These are phyloP conservation scores for Tanacetum coccineum DNA, from an alignment of 129 eudicot species.

Conservation along the genomic window DNA sequence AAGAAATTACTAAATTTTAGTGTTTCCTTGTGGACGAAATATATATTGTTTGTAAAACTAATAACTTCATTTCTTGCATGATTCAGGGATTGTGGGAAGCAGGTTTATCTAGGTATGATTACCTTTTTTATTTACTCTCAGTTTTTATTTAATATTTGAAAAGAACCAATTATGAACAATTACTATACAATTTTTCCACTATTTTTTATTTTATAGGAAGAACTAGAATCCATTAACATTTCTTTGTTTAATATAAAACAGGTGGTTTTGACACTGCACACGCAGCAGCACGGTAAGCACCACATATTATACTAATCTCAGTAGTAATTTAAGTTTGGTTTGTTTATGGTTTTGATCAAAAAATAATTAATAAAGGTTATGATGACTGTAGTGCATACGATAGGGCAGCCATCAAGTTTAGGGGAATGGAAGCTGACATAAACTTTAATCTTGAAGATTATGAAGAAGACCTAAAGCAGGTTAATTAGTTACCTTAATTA, in stretches of 20 bases:
- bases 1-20: neutral
- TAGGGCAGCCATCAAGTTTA: conserved; percentile 86
- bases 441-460: conserved; percentile 75
- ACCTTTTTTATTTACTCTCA: neutral
- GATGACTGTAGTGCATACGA: conserved; percentile 63
- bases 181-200: conserved; percentile 4
- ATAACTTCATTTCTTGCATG: conserved; percentile 16
- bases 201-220: neutral
- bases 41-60: neutral
- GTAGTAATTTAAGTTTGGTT: neutral
- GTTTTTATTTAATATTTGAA: neutral
- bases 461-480: conserved; percentile 93
- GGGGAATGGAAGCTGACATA: conserved; percentile 89
- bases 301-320: too few species aligned
- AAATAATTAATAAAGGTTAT: neutral
- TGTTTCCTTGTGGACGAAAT: too few species aligned
- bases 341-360: neutral
- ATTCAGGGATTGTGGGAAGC: conserved; percentile 96
- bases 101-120: conserved; percentile 81
- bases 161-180: neutral
- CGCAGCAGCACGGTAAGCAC: too few species aligned
- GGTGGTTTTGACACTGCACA: conserved; percentile 81
- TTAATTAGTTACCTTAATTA: conserved; percentile 15
- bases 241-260: conserved; percentile 16
- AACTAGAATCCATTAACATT: neutral